Percentiles rank a stretch among this genome's conserved stretches.
Evolutionary conservation across 2,329 filamentous ascomycete species (phyloP).

Genomic region (Aureobasidium sp.): DNA sequence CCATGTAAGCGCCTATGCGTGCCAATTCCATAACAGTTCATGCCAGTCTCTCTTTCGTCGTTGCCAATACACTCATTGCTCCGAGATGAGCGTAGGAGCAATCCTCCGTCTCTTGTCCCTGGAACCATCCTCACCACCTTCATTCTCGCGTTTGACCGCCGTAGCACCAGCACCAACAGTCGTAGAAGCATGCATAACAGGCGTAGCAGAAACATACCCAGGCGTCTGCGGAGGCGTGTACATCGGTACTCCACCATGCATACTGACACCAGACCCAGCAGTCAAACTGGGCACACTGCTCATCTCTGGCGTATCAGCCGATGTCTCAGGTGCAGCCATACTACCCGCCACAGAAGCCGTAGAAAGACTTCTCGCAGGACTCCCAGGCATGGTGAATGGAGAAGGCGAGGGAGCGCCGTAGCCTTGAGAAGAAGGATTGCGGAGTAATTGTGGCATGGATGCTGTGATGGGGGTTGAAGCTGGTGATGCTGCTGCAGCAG

Average conservation of each 20-base stretch:
- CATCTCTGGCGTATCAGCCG: conserved; percentile 79
- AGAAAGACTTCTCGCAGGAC: conserved; percentile 24
- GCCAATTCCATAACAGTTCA: not conserved
- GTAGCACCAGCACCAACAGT: conserved; percentile 26
- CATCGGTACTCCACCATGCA: conserved; percentile 68
- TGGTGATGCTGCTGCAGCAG: conserved; percentile 35
- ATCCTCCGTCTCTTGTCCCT: conserved; percentile 51
- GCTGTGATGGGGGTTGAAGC: conserved; percentile 22
- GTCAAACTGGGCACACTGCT: conserved; percentile 82
- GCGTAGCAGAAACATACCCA: conserved; percentile 54
- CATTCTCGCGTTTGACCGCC: conserved; percentile 37
- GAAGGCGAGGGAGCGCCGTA: conserved; percentile 22
- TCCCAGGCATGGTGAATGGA: conserved; percentile 23
- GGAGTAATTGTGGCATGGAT: conserved; percentile 16
- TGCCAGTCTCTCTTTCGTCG: not conserved
- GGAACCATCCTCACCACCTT: conserved; percentile 38
- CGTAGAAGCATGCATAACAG: conserved; percentile 29
- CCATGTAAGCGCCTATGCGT: too few relatives aligned
- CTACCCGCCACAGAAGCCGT: conserved; percentile 24
- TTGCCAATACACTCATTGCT: not conserved
- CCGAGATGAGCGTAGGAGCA: conserved; percentile 40
- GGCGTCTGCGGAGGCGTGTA: conserved; percentile 95
- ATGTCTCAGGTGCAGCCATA: conserved; percentile 29
- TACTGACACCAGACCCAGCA: conserved; percentile 64
- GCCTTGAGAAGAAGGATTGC: conserved; percentile 24